Evolutionary conservation across 2,329 filamentous ascomycete genomes (phyloP).

Genomic region (Fusarium dimerum): DNA sequence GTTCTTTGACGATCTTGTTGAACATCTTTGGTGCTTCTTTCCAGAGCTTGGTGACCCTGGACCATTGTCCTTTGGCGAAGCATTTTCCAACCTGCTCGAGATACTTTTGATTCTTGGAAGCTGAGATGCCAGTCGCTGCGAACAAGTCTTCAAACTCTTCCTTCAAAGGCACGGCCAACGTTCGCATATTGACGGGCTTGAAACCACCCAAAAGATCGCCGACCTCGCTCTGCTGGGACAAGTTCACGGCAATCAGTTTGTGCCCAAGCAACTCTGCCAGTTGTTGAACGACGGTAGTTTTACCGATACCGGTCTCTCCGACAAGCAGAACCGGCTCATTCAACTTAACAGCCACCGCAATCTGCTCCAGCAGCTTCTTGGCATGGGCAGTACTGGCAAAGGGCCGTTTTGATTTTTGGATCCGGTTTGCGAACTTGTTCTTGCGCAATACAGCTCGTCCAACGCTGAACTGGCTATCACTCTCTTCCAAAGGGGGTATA

Average conservation of each 20-base stretch:
- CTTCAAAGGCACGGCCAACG: slow-evolving; percentile 82
- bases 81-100: slow-evolving; percentile 78
- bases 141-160: slow-evolving; percentile 95
- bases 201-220: slow-evolving; percentile 95
- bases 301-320: slow-evolving; percentile 98
- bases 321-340: slow-evolving; percentile 91
- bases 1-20: slow-evolving; percentile 62
- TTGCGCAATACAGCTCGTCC: slow-evolving; percentile 67
- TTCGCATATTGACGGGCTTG: slow-evolving; percentile 91
- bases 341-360: slow-evolving; percentile 78
- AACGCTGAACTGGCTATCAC: slow-evolving; percentile 57
- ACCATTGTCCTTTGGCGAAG: slow-evolving; percentile 82
- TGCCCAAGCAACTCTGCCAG: slow-evolving; percentile 81
- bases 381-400: slow-evolving; percentile 92
- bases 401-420: slow-evolving; percentile 58
- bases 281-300: slow-evolving; percentile 95
- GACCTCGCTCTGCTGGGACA: slow-evolving; percentile 97
- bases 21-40: slow-evolving; percentile 88
- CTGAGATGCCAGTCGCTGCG: slow-evolving; percentile 78
- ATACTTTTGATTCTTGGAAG: slow-evolving; percentile 85
- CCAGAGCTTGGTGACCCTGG: slow-evolving; percentile 82
- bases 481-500: slow-evolving; percentile 68
- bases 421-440: slow-evolving; percentile 49
- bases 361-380: slow-evolving; percentile 81
- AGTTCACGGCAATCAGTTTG: slow-evolving; percentile 87